Evolutionary conservation across 208 protist genomes (phyloP).

Genomic region (Trypanosoma boissoni): DNA sequence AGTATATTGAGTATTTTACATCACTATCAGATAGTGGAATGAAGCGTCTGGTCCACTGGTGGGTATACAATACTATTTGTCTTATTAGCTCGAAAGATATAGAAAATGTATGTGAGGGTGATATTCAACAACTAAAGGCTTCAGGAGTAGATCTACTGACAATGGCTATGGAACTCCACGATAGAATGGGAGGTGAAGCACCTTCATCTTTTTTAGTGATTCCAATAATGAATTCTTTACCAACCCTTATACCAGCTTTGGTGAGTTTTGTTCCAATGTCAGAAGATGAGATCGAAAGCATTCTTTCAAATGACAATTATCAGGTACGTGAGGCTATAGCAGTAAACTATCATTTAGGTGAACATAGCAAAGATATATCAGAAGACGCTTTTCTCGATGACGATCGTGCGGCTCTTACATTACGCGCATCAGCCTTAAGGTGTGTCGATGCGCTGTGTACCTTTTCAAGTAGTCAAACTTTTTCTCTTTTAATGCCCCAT

Average conservation of each 20-base stretch:
- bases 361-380: conserved; percentile 66
- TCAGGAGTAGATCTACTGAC: conserved; percentile 71
- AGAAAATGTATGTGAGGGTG: conserved; percentile 20
- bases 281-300: conserved; percentile 68
- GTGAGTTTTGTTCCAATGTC: conserved; percentile 58
- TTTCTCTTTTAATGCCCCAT: conserved; percentile 38
- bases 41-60: conserved; percentile 34
- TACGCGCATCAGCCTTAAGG: conserved; percentile 66
- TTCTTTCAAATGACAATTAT: conserved; percentile 80
- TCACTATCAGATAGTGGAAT: conserved; percentile 33
- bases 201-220: conserved; percentile 35
- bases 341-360: conserved; percentile 39
- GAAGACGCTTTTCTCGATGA: conserved; percentile 66
- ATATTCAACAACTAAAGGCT: conserved; percentile 49
- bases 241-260: conserved; percentile 45
- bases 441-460: conserved; percentile 69
- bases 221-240: conserved; percentile 32
- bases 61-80: conserved; percentile 48
- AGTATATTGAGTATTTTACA: conserved; percentile 82
- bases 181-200: conserved; percentile 59
- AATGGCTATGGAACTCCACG: conserved; percentile 48
- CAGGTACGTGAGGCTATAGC: conserved; percentile 48
- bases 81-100: conserved; percentile 35
- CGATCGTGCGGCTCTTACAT: conserved; percentile 62
- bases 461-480: conserved; percentile 45